These are phyloP conservation scores for Apiotrichum laibachii DNA, from an alignment of 1,284 basidiomycete species.

Conservation along the genomic window DNA sequence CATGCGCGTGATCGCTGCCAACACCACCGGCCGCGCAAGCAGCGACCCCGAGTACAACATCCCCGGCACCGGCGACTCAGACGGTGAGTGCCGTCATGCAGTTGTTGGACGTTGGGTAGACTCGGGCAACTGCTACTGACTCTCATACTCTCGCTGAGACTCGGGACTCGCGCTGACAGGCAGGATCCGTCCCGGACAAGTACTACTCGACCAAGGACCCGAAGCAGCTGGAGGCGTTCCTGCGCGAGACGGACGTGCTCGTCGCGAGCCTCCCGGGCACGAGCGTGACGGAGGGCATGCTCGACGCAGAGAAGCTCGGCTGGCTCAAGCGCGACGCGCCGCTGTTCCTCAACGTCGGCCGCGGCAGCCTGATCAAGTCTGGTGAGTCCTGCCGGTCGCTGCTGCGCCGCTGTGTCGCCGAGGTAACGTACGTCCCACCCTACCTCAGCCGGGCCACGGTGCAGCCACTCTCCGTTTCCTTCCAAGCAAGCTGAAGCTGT, in stretches of 20 bases:
- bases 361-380: slow-evolving; percentile 40
- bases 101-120: too few species aligned
- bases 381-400: slow-evolving; percentile 24
- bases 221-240: slow-evolving; percentile 37
- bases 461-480: too few species aligned
- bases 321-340: slow-evolving; percentile 32
- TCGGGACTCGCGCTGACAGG: too few species aligned
- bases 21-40: slow-evolving; percentile 38
- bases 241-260: slow-evolving; percentile 44
- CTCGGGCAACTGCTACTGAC: too few species aligned
- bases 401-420: too few species aligned
- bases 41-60: slow-evolving; percentile 42
- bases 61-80: slow-evolving; percentile 43
- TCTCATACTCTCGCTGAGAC: too few species aligned
- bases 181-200: slow-evolving; percentile 36
- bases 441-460: too few species aligned
- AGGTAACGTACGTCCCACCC: too few species aligned
- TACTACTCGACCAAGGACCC: slow-evolving; percentile 44
- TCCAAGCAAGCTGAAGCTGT: too few species aligned
- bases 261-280: slow-evolving; percentile 46
- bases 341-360: slow-evolving; percentile 47
- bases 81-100: slow-evolving; percentile 19
- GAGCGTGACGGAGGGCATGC: slow-evolving; percentile 34
- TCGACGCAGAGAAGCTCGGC: slow-evolving; percentile 36
- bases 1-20: slow-evolving; percentile 47